Base-by-base conservation (phyloP, 2,329 filamentous ascomycete genomes). In the Sclerotinia spermophila region DNA sequence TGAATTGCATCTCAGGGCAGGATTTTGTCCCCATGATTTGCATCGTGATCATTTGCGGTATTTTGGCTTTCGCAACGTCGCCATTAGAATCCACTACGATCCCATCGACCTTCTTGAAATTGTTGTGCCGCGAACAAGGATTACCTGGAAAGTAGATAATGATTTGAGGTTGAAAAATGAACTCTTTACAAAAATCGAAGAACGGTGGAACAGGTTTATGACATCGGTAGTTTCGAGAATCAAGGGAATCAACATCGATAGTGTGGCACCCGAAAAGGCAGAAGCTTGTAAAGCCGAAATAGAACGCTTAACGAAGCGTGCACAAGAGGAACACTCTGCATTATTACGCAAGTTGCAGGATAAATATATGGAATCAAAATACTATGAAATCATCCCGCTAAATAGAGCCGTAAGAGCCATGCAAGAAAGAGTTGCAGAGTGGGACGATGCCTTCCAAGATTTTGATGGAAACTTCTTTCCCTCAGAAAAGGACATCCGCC, bases 91-190 rank as follows among this genome's bases (percentile, higher is more conserved):
- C 70, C 95, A 97, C 78, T 97, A 96, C 81, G 96, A 98, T 77
- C 88, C 91, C 0, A 94, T 99, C 71, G 93, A 96, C 75, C 86
- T 99, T 11, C 89, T 98, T 51, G 96, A 99, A 79, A 94, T 99
- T 72, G 90, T 97, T 67, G 96, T 98, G 2, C 96, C 96, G 2
- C 88, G 94, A 70, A 89, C 94, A 38, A 89, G 92, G 69, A 92
- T 99, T 67, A 97, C 95, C 0, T 99, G 96, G 95, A 98, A 97
- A 80, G 96, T 99, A 38, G 95, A 97, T 75, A 92, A 96, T 74
- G 96, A 99, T 79, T 82, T 99, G 64, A 91, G 87, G 74, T 86
- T 99, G 76, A 97, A 97, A 80, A 99, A 99, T 76, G 93, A 97
- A 35, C 89, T 97, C 44, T 99, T 92, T 79, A 85, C 84, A 33